These are phyloP conservation scores for Stemphylium beticola DNA, from an alignment of 2,329 filamentous ascomycete genomes.

Conservation along the genomic window DNA sequence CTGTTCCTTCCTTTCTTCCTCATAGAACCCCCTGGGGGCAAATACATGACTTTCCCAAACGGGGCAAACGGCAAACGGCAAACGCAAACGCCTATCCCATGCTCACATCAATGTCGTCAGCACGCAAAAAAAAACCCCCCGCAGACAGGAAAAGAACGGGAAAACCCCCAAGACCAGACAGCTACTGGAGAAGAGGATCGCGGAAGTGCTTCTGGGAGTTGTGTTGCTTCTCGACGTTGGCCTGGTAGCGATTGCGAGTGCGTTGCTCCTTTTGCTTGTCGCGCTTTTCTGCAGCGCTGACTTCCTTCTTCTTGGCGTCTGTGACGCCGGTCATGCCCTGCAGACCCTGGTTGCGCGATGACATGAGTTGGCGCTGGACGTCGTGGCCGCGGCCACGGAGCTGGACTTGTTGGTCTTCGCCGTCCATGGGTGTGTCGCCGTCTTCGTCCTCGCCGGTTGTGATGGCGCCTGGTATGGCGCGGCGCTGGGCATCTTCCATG, in stretches of 20 bases:
- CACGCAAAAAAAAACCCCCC: neutral
- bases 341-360: constrained; percentile 73
- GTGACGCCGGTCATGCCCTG: constrained; percentile 78
- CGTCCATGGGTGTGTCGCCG: constrained; percentile 40
- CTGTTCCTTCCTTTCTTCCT: neutral
- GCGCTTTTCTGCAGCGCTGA: constrained; percentile 70
- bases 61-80: too few relatives aligned
- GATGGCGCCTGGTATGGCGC: constrained; percentile 51
- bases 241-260: constrained; percentile 65
- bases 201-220: constrained; percentile 82
- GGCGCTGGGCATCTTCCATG: constrained; percentile 63
- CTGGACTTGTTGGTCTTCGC: constrained; percentile 22
- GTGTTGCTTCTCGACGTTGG: constrained; percentile 71
- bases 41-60: neutral
- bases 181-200: constrained; percentile 61
- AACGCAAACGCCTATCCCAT: constrained; percentile 4
- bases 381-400: constrained; percentile 45
- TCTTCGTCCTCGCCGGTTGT: constrained; percentile 58
- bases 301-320: constrained; percentile 74
- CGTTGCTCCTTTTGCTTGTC: constrained; percentile 69
- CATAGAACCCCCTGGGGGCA: neutral
- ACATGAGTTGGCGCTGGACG: constrained; percentile 51
- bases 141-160: neutral
- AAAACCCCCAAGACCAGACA: neutral
- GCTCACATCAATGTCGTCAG: constrained; percentile 1